Conservation (phyloP, 306 rosid genomes). For the Hippophae gyantsensis region DNA sequence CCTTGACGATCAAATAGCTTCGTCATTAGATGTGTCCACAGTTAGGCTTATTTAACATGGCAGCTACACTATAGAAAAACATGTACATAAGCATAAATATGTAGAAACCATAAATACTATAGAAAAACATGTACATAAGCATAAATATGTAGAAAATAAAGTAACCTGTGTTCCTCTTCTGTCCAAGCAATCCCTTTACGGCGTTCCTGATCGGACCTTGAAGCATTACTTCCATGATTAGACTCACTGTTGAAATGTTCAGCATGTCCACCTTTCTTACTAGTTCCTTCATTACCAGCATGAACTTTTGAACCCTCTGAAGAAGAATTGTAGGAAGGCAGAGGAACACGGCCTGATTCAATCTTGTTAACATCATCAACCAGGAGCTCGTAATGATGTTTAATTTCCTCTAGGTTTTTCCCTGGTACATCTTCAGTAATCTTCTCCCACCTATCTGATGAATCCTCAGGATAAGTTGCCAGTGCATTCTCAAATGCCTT, state of each 20-base stretch:
- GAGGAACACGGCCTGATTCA: slow-evolving; percentile 79
- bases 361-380: slow-evolving; percentile 68
- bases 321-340: slow-evolving; percentile 75
- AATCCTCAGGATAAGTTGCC: slow-evolving; percentile 63
- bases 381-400: slow-evolving; percentile 69
- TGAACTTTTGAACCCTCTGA: slow-evolving; percentile 66
- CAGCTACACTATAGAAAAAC: too few relatives aligned
- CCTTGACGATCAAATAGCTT: too few relatives aligned
- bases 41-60: too few relatives aligned
- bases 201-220: slow-evolving; percentile 90
- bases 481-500: slow-evolving; percentile 86
- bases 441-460: slow-evolving; percentile 81
- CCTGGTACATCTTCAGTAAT: slow-evolving; percentile 74
- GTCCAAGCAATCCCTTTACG: slow-evolving; percentile 99
- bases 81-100: too few relatives aligned
- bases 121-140: slow-evolving; percentile 8
- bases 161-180: slow-evolving; percentile 92
- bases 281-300: slow-evolving; percentile 66
- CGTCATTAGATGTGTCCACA: too few relatives aligned
- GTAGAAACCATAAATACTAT: slow-evolving; percentile 3
- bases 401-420: slow-evolving; percentile 67
- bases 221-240: slow-evolving; percentile 68
- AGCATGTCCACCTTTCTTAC: slow-evolving; percentile 49
- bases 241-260: slow-evolving; percentile 46
- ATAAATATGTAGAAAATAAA: slow-evolving; percentile 10